Base-by-base conservation (phyloP, 768 basidiomycete species). In the Leccinum incarnatum region DNA sequence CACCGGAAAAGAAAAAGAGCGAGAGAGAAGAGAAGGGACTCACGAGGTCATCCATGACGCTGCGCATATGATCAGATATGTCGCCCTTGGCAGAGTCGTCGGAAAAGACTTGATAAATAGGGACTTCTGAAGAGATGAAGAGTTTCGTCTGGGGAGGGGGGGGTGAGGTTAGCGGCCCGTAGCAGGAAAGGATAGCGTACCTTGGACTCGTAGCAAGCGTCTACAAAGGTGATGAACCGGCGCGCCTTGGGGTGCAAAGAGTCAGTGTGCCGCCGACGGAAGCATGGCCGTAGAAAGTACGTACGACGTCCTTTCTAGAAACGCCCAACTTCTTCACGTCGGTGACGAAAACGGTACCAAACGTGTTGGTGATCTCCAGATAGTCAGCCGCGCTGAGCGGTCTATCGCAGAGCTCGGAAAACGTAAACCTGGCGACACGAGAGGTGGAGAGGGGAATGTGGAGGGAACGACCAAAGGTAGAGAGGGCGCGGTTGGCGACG, bases 221-320 rank as follows among this genome's bases (percentile, higher is more conserved):
- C 97, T 65, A 99, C 88, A 71, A 98, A 98, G 1, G 95, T 95
- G 69, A 99, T 99, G 71, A 99, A 98, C 61, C 97, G 78, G 65
- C 97, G 81, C 19, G 95, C 95, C 91, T 92, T 21, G 51, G 0
- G 34, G 23, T 21, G 15, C 17, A 40, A 27, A 10, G 3, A 21
- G 14, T 42, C 10, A 47, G 11, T 1, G 47, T 15, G 14, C 32
- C 9, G 23, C n/a, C 1, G n/a, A 53, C 4, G n/a, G 4, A 36
- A 29, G 27, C 21, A 29, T 10, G 29, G 12, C 21, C 1, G 14
- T 27, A 15, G 5, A 19, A 30, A 40, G 51, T 58, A 62, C 68
- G 65, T 69, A 91, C 93, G 77, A 88, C 81, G 70, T 99, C 97
- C 75, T 97, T 95, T 70, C 86, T 81, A 55, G 84, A 81, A 62